These are phyloP conservation scores for Yamadazyma songkhlaensis DNA, from an alignment of 1,139 yeast genomes.

Conservation along the genomic window DNA sequence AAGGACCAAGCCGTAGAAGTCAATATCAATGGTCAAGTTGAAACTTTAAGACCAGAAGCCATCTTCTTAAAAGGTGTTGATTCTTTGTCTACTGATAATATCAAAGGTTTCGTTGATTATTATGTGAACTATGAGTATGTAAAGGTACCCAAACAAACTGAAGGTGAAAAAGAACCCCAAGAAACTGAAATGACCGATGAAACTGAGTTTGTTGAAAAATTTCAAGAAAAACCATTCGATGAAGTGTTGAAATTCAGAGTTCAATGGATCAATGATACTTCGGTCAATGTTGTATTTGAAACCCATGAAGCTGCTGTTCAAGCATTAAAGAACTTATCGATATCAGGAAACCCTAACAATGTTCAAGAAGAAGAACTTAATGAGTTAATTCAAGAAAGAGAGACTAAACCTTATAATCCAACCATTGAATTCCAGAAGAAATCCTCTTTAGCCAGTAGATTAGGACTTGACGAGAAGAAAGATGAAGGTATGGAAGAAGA, in stretches of 20 bases:
- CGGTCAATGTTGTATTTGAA: constrained; percentile 53
- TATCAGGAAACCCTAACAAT: constrained; percentile 14
- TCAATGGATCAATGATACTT: constrained; percentile 71
- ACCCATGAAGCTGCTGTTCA: constrained; percentile 40
- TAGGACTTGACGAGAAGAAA: constrained; percentile 21
- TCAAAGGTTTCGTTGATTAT: constrained; percentile 52
- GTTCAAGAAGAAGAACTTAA: constrained; percentile 16
- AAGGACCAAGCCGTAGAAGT: constrained; percentile 36
- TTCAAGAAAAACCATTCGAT: constrained; percentile 19
- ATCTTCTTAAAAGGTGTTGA: constrained; percentile 64
- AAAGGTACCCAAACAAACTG: no score
- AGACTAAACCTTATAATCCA: constrained; percentile 37
- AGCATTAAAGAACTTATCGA: constrained; percentile 36
- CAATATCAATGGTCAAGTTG: constrained; percentile 27
- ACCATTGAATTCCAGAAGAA: constrained; percentile 35
- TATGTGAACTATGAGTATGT: constrained; percentile 38
- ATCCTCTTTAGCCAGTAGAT: constrained; percentile 27
- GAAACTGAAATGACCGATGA: neutral
- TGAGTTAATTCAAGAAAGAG: constrained; percentile 30
- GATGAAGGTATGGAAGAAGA: constrained; percentile 40
- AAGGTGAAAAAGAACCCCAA: constrained; percentile 17
- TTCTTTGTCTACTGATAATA: constrained; percentile 60
- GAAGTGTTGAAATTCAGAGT: constrained; percentile 40
- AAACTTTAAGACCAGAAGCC: constrained; percentile 46
- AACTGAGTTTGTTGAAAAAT: neutral